These are phyloP conservation scores for Fusarium xyrophilum DNA, from an alignment of 2,329 filamentous ascomycete species.

Conservation along the genomic window DNA sequence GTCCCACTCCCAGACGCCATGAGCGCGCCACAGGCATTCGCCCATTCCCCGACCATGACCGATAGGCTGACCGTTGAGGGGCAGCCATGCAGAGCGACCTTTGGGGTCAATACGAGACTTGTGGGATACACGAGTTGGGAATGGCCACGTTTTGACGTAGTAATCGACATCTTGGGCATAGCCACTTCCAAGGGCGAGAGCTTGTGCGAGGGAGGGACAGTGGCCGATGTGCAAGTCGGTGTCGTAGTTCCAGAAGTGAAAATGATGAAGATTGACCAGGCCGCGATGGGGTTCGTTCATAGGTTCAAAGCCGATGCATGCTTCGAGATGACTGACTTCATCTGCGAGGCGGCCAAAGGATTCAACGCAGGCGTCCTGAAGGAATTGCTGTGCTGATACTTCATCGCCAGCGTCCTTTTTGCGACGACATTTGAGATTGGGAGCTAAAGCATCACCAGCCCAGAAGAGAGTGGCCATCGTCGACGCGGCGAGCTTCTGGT, in stretches of 20 bases:
- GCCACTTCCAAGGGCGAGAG: conserved; percentile 51
- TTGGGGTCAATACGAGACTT: conserved; percentile 47
- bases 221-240: conserved; percentile 53
- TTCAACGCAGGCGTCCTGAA: conserved; percentile 46
- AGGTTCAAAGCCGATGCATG: conserved; percentile 51
- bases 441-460: conserved; percentile 43
- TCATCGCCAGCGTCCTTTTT: conserved; percentile 23
- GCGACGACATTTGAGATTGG: conserved; percentile 37
- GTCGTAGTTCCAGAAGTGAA: conserved; percentile 52
- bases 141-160: conserved; percentile 53
- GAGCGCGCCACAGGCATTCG: conserved; percentile 49
- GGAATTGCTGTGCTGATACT: conserved; percentile 41
- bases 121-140: conserved; percentile 49
- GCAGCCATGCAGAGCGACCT: conserved; percentile 47
- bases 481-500: conserved; percentile 49
- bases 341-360: conserved; percentile 48
- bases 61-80: conserved; percentile 19
- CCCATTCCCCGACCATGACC: conserved; percentile 41
- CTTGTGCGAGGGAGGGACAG: conserved; percentile 49
- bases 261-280: conserved; percentile 49
- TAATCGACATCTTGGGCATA: conserved; percentile 48
- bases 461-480: conserved; percentile 43
- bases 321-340: conserved; percentile 43
- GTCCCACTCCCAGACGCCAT: conserved; percentile 50
- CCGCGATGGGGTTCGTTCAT: conserved; percentile 54